phyloP scores from a whole-genome alignment of 257 asterid genomes.

The Solanum tarapatanum region DNA sequence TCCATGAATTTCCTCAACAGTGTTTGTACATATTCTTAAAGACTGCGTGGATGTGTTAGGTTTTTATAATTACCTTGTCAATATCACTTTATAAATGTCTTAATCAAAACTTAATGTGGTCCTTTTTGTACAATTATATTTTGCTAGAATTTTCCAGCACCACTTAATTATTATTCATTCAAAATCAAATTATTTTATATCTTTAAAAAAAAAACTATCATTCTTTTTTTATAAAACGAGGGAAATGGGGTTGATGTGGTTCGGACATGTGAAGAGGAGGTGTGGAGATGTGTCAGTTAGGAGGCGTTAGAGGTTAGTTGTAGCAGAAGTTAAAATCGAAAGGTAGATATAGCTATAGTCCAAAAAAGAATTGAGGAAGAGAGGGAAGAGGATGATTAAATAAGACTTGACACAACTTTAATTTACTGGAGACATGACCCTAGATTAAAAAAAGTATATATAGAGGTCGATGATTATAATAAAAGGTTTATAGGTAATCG shows the following conservation, averaged over 20 bases:
- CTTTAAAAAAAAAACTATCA: neutral
- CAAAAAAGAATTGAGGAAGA: neutral
- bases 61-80: neutral
- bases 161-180: neutral
- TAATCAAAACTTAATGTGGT: neutral
- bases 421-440: rapidly evolving
- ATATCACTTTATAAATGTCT: neutral
- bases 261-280: neutral
- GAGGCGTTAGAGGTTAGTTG: neutral
- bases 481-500: neutral
- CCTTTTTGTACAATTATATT: neutral
- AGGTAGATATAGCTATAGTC: rapidly evolving
- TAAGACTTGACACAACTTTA: neutral
- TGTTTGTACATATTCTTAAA: neutral
- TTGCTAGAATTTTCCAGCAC: neutral
- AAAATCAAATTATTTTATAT: neutral
- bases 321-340: neutral
- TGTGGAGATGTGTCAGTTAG: neutral
- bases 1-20: neutral
- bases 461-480: neutral
- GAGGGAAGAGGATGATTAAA: neutral
- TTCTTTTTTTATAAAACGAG: neutral
- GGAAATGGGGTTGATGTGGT: neutral
- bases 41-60: neutral
- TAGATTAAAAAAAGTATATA: neutral